Conservation (phyloP, 495 filamentous ascomycete species). For the Mytilinidion resinicola region DNA sequence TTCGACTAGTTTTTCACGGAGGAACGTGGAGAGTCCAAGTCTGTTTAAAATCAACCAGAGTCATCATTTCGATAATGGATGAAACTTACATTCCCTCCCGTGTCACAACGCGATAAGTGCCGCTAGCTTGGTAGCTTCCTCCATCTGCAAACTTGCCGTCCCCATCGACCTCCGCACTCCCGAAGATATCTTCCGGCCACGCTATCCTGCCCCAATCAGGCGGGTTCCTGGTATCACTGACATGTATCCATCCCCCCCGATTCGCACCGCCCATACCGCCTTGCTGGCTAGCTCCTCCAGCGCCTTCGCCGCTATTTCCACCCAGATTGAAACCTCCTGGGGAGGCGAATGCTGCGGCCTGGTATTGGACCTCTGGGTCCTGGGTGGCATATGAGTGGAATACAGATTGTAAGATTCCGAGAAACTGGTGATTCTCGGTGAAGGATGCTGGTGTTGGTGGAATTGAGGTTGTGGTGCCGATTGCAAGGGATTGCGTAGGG, state of each 20-base stretch:
- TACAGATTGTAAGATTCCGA: conserved; percentile 67
- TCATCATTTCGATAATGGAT: background rate
- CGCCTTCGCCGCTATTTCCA: conserved; percentile 44
- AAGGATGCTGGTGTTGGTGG: conserved; percentile 75
- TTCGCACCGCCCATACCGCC: conserved; percentile 79
- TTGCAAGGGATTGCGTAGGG: conserved; percentile 59
- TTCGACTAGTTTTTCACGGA: conserved; percentile 51
- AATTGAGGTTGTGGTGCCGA: conserved; percentile 65
- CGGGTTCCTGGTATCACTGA: conserved; percentile 73
- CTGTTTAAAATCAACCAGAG: conserved; percentile 27
- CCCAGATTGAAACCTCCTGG: conserved; percentile 66
- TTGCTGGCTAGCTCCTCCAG: conserved; percentile 71
- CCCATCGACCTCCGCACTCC: conserved; percentile 79
- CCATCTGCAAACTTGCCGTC: conserved; percentile 59
- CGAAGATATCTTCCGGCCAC: conserved; percentile 86
- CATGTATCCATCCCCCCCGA: conserved; percentile 81
- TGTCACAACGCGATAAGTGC: conserved; percentile 63
- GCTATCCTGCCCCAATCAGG: conserved; percentile 90
- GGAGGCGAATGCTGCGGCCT: conserved; percentile 74
- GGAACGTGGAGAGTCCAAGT: conserved; percentile 49
- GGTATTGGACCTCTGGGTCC: conserved; percentile 65
- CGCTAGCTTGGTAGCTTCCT: conserved; percentile 57
- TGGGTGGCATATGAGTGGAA: conserved; percentile 60
- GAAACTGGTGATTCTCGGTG: conserved; percentile 68
- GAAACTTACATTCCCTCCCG: conserved; percentile 61